A percentile compares a stretch with the other conserved stretches of the same genome.
These are phyloP conservation scores for Claviceps sp. DNA, from an alignment of 2,329 filamentous ascomycete genomes.

Conservation along the genomic window DNA sequence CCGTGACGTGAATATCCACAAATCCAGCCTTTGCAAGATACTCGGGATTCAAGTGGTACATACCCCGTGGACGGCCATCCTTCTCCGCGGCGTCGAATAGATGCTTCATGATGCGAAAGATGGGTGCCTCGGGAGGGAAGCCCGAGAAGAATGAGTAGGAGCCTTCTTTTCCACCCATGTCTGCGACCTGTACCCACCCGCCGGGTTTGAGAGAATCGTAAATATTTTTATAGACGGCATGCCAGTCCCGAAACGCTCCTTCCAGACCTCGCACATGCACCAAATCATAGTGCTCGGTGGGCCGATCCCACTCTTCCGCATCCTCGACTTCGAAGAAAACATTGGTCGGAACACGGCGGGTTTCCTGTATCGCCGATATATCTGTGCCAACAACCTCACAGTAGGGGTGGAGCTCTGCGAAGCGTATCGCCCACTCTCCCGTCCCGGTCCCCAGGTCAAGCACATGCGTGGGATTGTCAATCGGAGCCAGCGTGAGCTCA, in stretches of 20 bases:
- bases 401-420: slow-evolving; percentile 38
- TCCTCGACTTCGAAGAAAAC: slow-evolving; percentile 48
- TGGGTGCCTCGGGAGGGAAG: slow-evolving; percentile 32
- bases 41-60: slow-evolving; percentile 30
- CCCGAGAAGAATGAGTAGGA: slow-evolving; percentile 17
- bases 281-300: slow-evolving; percentile 38
- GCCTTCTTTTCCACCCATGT: slow-evolving; percentile 35
- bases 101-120: slow-evolving; percentile 28
- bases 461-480: slow-evolving; percentile 27
- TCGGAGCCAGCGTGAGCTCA: slow-evolving; percentile 29
- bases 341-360: slow-evolving; percentile 42
- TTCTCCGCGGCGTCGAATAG: slow-evolving; percentile 28
- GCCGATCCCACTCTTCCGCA: slow-evolving; percentile 45
- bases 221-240: slow-evolving; percentile 37
- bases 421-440: slow-evolving; percentile 36
- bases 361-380: slow-evolving; percentile 42
- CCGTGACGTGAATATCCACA: slow-evolving; percentile 33
- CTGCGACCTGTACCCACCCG: slow-evolving; percentile 43
- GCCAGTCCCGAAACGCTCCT: slow-evolving; percentile 44
- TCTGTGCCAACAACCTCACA: slow-evolving; percentile 47
- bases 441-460: slow-evolving; percentile 48
- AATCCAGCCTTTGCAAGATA: slow-evolving; percentile 36
- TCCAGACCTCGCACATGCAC: slow-evolving; percentile 43
- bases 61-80: slow-evolving; percentile 31
- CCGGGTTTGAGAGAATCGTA: slow-evolving; percentile 41